Evolutionary conservation across 2,329 filamentous ascomycete species (phyloP).

Genomic region (Scleromitrula shiraiana): DNA sequence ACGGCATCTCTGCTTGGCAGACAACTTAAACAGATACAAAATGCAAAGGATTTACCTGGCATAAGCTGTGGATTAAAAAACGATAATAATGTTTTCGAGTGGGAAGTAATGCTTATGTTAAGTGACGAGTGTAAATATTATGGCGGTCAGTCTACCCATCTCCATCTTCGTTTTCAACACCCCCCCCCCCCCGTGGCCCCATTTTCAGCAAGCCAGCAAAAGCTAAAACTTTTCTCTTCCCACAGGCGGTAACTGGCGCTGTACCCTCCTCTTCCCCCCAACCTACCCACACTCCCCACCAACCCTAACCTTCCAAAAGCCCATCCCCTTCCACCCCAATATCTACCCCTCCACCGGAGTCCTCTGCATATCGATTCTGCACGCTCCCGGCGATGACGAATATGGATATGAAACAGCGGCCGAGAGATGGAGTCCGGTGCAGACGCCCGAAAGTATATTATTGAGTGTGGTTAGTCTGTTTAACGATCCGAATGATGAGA

Average conservation of each 20-base stretch:
- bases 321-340: constrained; percentile 88
- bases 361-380: constrained; percentile 95
- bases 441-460: constrained; percentile 90
- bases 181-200: too few species aligned
- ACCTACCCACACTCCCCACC: constrained; percentile 86
- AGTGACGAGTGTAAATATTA: constrained; percentile 73
- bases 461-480: constrained; percentile 89
- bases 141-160: constrained; percentile 46
- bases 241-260: constrained; percentile 84
- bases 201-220: too few species aligned
- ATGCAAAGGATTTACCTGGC: constrained; percentile 81
- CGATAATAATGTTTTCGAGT: constrained; percentile 90
- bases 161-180: constrained; percentile 36
- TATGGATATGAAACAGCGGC: constrained; percentile 86
- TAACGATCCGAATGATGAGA: constrained; percentile 88
- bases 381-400: constrained; percentile 88
- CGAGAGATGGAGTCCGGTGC: constrained; percentile 92
- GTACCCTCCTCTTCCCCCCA: constrained; percentile 71
- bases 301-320: constrained; percentile 75
- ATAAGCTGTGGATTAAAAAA: constrained; percentile 87
- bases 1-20: constrained; percentile 68
- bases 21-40: constrained; percentile 92
- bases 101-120: constrained; percentile 99
- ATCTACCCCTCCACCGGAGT: constrained; percentile 72
- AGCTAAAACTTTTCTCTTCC: too few species aligned